A percentile compares a stretch with the other conserved stretches of the same genome.
These are phyloP conservation scores for Elsinoe batatas DNA, from an alignment of 2,329 filamentous ascomycete genomes.

Conservation along the genomic window DNA sequence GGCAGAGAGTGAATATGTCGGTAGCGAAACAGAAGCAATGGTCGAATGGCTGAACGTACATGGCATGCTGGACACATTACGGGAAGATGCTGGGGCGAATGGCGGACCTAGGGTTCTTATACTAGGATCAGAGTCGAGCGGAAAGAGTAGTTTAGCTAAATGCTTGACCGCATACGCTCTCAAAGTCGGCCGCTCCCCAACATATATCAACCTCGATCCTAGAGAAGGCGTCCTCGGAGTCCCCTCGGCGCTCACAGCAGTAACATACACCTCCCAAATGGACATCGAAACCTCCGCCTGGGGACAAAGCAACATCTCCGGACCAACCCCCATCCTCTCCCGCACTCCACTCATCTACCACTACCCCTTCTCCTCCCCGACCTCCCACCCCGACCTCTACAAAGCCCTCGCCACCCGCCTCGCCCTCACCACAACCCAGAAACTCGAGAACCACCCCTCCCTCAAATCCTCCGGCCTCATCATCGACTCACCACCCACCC, in stretches of 20 bases:
- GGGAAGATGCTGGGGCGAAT: slow-evolving; percentile 44
- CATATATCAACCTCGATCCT: slow-evolving; percentile 75
- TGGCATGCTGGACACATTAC: slow-evolving; percentile 67
- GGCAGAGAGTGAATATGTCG: slow-evolving; percentile 56
- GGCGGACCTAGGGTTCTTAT: slow-evolving; percentile 72
- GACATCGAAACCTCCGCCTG: slow-evolving; percentile 75
- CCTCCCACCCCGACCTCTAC: slow-evolving; percentile 62
- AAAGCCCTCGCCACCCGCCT: slow-evolving; percentile 64
- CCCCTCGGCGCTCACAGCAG: slow-evolving; percentile 71
- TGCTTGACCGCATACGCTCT: slow-evolving; percentile 71
- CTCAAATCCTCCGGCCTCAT: slow-evolving; percentile 68
- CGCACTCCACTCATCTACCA: slow-evolving; percentile 89
- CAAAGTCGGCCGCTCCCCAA: slow-evolving; percentile 68
- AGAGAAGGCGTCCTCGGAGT: slow-evolving; percentile 50
- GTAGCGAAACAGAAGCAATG: slow-evolving; percentile 68
- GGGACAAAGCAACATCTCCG: slow-evolving; percentile 83
- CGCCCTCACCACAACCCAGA: slow-evolving; percentile 66
- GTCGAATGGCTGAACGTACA: slow-evolving; percentile 76
- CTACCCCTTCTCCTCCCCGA: slow-evolving; percentile 64
- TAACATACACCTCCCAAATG: slow-evolving; percentile 77
- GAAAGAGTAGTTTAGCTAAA: slow-evolving; percentile 47
- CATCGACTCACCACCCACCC: slow-evolving; percentile 69
- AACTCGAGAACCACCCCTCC: slow-evolving; percentile 64
- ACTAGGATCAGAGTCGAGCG: slow-evolving; percentile 64
- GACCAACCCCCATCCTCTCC: slow-evolving; percentile 76